Percentiles rank a stretch among this genome's conserved stretches.
phyloP scores from a whole-genome alignment of 108 stramenopile genomes.

The Nitzschia sp. region DNA sequence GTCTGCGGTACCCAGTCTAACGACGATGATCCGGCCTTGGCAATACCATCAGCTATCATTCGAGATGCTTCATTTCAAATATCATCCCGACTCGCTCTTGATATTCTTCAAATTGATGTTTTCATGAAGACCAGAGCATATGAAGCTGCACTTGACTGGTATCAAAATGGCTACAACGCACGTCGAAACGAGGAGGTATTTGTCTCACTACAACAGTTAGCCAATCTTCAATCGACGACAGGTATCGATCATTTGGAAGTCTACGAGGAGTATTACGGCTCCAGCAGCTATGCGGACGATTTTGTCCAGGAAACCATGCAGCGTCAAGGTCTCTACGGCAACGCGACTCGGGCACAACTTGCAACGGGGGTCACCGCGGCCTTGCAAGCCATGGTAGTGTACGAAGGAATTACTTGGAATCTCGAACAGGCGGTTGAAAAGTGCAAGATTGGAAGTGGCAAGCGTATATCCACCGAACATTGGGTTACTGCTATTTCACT shows the following conservation, averaged over 20 bases:
- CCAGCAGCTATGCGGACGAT: conserved; percentile 35
- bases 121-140: conserved; percentile 44
- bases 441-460: conserved; percentile 29
- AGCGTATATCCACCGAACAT: conserved; percentile 9
- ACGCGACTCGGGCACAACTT: conserved; percentile 32
- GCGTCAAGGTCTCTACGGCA: conserved; percentile 25
- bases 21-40: background rate
- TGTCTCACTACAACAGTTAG: background rate
- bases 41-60: background rate
- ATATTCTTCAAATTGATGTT: conserved; percentile 53
- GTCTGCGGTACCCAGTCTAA: background rate
- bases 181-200: background rate
- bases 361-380: conserved; percentile 47
- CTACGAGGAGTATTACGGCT: conserved; percentile 20
- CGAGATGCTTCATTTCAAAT: conserved; percentile 14
- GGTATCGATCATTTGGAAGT: background rate
- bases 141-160: conserved; percentile 56
- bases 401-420: conserved; percentile 42
- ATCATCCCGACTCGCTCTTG: conserved; percentile 45
- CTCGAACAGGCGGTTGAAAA: conserved; percentile 43
- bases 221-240: background rate
- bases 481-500: conserved; percentile 64
- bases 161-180: conserved; percentile 57
- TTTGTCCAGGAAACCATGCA: conserved; percentile 37
- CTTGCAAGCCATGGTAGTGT: conserved; percentile 56